Evolutionary conservation across 345 rosid genomes (phyloP), one percentile per base, ranked within the genome.

Genomic region (Gossypium mustelinum): DNA sequence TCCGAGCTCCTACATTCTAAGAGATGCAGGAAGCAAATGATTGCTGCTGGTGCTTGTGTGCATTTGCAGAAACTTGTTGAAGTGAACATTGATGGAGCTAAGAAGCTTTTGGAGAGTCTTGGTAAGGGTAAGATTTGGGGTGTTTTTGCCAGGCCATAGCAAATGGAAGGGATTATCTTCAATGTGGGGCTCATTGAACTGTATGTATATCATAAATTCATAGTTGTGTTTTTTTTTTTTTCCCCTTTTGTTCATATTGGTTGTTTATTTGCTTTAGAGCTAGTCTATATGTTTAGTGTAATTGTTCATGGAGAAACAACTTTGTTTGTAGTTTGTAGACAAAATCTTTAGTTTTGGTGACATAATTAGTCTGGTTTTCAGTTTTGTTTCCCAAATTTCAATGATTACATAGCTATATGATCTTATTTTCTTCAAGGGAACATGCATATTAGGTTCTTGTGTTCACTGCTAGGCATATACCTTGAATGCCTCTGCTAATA

Each of bases 51-150:
- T 48, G 98, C 98, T 71, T 81, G 84, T 79, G 72, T 77, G 69
- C 81, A 90, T 79, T 74, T 94, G 85, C 94, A 85, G 81, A 91
- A 88, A 82, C 90, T 94, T 55, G 89, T 83, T 52, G 93, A 88
- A 68, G 84, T 87, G 86, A 90, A 94, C 50, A 82, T 88, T 45
- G 93, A 89, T 66, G 98, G 98, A 13, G 87, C 98, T 60, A 91
- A 89, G 89, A 92, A 87, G 84, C 85, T 94, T 25, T 75, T 84
- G n/a, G 92, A 91, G 47, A 80, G 81, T 78, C 89, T 88, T 25
- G 78, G 88, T 50, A 85, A 89, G 12, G 92, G 94, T 70, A 92
- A 86, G 86, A 86, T 91, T 65, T 94, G 98, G 97, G 95, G 90
- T 0, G 90, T 94, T 72, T 89, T 92, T 50, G 73, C 91, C 51